Percentiles rank a stretch among this genome's conserved stretches.
phyloP scores from a whole-genome alignment of 176 grass and related monocot species.

The Aegilops sharonensis region DNA sequence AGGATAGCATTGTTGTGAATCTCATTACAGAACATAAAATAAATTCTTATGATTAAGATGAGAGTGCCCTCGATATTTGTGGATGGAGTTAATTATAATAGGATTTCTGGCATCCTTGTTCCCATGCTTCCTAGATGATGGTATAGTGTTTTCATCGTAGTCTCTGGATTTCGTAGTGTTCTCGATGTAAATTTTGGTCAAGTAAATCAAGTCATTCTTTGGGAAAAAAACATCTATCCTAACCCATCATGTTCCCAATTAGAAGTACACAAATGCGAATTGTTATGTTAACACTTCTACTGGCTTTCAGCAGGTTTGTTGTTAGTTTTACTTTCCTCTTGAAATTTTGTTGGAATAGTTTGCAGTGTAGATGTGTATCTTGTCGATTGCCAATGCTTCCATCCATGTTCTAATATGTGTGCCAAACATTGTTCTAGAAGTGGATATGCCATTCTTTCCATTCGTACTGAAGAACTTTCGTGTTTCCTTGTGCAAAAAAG shows the following conservation, averaged over 20 bases:
- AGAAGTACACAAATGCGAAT: background rate
- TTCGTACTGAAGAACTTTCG: background rate
- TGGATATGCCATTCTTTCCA: background rate
- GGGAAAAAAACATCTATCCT: background rate
- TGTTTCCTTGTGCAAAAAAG: conserved; percentile 39
- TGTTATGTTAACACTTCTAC: background rate
- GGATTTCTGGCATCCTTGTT: background rate
- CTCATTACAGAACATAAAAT: background rate
- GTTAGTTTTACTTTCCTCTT: background rate
- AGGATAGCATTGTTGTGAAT: background rate
- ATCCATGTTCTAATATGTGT: conserved; percentile 1
- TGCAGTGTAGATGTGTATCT: background rate
- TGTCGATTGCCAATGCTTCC: conserved; percentile 2
- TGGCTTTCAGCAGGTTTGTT: background rate
- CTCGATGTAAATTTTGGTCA: background rate
- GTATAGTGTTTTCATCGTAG: background rate
- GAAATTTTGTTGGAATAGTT: background rate
- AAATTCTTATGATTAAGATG: background rate
- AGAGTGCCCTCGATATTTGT: background rate
- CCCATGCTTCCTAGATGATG: background rate
- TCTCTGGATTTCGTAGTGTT: background rate
- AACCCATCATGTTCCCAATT: background rate
- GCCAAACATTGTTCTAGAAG: background rate
- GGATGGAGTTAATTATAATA: background rate
- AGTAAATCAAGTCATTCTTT: background rate